A percentile compares a stretch with the other conserved stretches of the same genome.
Evolutionary conservation across 306 rosid species (phyloP).

Genomic region (Ormosia semicastrata): DNA sequence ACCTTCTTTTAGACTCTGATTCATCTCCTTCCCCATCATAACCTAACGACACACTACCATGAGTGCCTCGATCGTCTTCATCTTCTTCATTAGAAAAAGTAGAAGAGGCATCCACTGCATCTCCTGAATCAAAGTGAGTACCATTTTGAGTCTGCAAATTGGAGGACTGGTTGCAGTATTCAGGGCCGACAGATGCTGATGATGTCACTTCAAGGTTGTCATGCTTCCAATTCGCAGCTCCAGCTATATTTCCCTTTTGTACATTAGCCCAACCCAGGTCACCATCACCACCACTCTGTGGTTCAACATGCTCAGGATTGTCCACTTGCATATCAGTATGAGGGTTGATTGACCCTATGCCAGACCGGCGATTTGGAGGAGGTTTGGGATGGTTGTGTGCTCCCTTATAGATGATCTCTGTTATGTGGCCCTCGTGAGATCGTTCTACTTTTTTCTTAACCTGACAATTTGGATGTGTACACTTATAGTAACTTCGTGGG

Average conservation of each 20-base stretch:
- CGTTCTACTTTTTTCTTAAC: conserved; percentile 95
- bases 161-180: conserved; percentile 58
- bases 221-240: conserved; percentile 64
- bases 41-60: conserved; percentile 83
- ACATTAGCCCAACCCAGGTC: conserved; percentile 53
- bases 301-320: conserved; percentile 56
- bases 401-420: conserved; percentile 95
- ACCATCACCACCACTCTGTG: conserved; percentile 56
- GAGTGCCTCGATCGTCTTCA: conserved; percentile 86
- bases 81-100: conserved; percentile 92
- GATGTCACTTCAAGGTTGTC: conserved; percentile 84
- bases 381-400: conserved; percentile 86
- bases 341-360: conserved; percentile 54
- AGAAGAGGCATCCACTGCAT: conserved; percentile 81
- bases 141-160: conserved; percentile 69
- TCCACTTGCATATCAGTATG: conserved; percentile 67
- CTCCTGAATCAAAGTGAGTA: conserved; percentile 60
- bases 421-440: conserved; percentile 89
- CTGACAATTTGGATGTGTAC: conserved; percentile 80
- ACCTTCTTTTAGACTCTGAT: conserved; percentile 95
- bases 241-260: conserved; percentile 50
- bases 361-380: conserved; percentile 74
- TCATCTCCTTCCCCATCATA: conserved; percentile 92
- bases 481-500: conserved; percentile 94
- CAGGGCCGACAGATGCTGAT: conserved; percentile 63